Conservation (phyloP, 169 alveolate genomes). For the Cyclospora cayetanensis region DNA sequence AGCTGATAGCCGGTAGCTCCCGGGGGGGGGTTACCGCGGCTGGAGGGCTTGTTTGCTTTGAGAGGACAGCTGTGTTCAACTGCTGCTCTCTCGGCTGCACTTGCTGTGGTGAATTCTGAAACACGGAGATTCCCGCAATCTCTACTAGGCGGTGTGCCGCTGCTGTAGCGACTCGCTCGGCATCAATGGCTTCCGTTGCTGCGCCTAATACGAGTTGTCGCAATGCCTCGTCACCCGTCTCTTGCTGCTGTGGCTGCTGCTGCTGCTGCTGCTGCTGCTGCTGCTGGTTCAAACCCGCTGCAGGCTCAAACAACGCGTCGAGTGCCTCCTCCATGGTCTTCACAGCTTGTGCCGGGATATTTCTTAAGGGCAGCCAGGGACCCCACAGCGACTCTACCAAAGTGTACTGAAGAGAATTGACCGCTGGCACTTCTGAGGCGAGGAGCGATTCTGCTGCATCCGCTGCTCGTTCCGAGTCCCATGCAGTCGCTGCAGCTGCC, state of each 20-base stretch:
- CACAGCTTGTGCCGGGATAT: background rate
- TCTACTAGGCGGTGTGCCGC: background rate
- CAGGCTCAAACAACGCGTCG: background rate
- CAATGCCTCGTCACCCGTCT: background rate
- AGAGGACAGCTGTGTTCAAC: background rate
- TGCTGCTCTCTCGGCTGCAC: background rate
- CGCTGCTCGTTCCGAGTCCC: background rate
- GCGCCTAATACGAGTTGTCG: background rate
- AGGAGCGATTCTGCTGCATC: slow-evolving; percentile 23
- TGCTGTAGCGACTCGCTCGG: background rate
- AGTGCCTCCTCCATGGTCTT: background rate
- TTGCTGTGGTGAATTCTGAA: background rate
- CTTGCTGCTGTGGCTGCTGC: background rate
- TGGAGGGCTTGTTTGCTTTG: background rate
- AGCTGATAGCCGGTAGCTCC: too few relatives aligned
- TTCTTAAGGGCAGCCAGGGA: background rate
- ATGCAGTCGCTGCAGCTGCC: background rate
- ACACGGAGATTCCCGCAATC: background rate
- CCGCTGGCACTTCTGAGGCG: background rate
- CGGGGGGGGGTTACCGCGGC: too few relatives aligned
- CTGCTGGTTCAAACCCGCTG: background rate
- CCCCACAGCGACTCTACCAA: background rate
- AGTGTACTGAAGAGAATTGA: background rate
- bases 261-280: slow-evolving; percentile 19
- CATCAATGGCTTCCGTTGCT: background rate